Evolutionary conservation across 1,139 yeast genomes (phyloP).

Genomic region (Debaryomycetaceae sp.): DNA sequence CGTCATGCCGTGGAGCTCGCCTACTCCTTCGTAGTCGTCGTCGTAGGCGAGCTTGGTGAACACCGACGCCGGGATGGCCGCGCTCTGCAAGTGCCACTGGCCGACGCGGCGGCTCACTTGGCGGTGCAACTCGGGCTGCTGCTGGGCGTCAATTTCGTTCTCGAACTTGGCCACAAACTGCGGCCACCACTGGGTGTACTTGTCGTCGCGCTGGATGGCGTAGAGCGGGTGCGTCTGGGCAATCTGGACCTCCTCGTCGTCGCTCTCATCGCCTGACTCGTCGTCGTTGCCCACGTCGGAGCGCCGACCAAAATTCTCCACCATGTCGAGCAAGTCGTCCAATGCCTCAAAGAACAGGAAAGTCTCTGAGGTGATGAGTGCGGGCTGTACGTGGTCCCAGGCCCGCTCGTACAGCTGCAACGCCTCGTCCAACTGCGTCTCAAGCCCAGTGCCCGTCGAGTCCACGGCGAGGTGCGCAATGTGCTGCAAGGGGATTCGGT

Average conservation of each 20-base stretch:
- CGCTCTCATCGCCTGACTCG: slow-evolving; percentile 27
- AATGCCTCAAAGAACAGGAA: slow-evolving; percentile 51
- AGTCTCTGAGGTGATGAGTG: slow-evolving; percentile 32
- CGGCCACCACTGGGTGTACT: slow-evolving; percentile 54
- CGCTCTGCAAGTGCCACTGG: slow-evolving; percentile 56
- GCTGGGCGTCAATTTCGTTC: slow-evolving; percentile 20
- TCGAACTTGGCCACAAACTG: slow-evolving; percentile 45
- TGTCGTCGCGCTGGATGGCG: slow-evolving; percentile 30
- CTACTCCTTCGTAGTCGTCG: slow-evolving; percentile 41
- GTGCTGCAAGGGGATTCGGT: slow-evolving; percentile 54
- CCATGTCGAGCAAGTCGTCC: slow-evolving; percentile 63
- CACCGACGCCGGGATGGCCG: slow-evolving; percentile 55
- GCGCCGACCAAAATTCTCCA: slow-evolving; percentile 61
- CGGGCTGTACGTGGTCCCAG: slow-evolving; percentile 27
- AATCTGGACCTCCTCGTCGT: slow-evolving; percentile 30
- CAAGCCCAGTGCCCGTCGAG: slow-evolving; percentile 24
- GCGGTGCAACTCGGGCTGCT: slow-evolving; percentile 22
- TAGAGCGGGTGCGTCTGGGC: slow-evolving; percentile 52
- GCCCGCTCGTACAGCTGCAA: slow-evolving; percentile 43
- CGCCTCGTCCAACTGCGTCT: slow-evolving; percentile 38
- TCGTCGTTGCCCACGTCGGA: slow-evolving; percentile 24
- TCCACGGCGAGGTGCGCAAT: slow-evolving; percentile 41
- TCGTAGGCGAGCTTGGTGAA: slow-evolving; percentile 57
- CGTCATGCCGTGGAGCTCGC: slow-evolving; percentile 36
- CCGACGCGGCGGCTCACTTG: slow-evolving; percentile 50